Conservation (phyloP, 2,329 filamentous ascomycete species). For the Exserohilum rostratum region DNA sequence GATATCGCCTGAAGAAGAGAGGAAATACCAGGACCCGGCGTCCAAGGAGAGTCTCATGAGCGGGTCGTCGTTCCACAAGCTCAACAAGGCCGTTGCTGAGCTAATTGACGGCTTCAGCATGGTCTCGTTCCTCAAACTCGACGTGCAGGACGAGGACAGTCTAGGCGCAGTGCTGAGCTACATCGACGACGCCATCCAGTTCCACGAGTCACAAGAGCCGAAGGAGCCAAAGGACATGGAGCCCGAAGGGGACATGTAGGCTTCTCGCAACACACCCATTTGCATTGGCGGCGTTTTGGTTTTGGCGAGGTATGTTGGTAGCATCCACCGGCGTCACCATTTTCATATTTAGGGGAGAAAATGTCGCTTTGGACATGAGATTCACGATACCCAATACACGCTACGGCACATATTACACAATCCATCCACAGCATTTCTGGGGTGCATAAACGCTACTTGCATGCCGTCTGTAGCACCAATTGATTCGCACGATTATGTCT, state of each 20-base stretch:
- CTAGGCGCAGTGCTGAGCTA: slow-evolving; percentile 83
- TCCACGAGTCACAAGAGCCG: slow-evolving; percentile 90
- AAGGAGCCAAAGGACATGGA: slow-evolving; percentile 69
- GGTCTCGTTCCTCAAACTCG: slow-evolving; percentile 91
- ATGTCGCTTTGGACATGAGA: not conserved
- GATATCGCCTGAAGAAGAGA: slow-evolving; percentile 54
- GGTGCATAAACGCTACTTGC: not conserved
- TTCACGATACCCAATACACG: slow-evolving; percentile 11
- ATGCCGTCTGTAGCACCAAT: too few relatives aligned
- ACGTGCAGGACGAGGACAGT: slow-evolving; percentile 91
- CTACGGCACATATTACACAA: not conserved
- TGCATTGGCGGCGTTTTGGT: slow-evolving; percentile 13
- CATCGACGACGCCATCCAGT: slow-evolving; percentile 94
- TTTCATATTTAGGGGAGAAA: not conserved
- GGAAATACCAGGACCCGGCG: slow-evolving; percentile 64
- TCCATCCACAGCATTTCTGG: not conserved
- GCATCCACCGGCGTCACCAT: too few relatives aligned
- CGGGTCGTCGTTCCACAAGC: slow-evolving; percentile 77
- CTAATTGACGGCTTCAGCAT: slow-evolving; percentile 98
- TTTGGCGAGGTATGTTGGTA: not conserved
- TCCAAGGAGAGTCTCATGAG: slow-evolving; percentile 75
- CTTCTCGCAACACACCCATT: not conserved
- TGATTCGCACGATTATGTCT: too few relatives aligned
- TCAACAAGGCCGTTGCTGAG: slow-evolving; percentile 87
- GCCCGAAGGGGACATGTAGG: slow-evolving; percentile 1